Evolutionary conservation across 169 alveolate genomes (phyloP).

Genomic region (Cryptosporidium andersoni): DNA sequence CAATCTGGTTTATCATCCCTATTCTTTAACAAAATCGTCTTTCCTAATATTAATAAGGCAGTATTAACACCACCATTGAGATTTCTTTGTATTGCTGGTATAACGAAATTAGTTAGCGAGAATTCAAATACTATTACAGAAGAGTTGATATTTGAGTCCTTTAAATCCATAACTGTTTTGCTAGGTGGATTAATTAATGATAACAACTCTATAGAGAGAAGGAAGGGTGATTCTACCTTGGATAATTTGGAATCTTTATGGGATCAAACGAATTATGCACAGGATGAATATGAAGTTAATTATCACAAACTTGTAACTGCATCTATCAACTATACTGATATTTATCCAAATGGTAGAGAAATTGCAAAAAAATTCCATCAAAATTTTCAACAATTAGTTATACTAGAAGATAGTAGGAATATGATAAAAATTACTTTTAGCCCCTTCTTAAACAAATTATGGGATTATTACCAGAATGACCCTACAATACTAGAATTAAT

Average conservation of each 20-base stretch:
- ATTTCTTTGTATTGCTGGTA: constrained; percentile 24
- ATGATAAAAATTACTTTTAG: background rate
- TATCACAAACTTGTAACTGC: constrained; percentile 51
- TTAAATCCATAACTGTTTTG: constrained; percentile 25
- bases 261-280: constrained; percentile 14
- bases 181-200: constrained; percentile 10
- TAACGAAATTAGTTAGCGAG: constrained; percentile 23
- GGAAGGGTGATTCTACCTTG: background rate
- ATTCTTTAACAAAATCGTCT: constrained; percentile 53
- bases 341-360: constrained; percentile 36
- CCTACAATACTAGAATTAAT: constrained; percentile 7
- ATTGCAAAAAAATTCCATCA: constrained; percentile 18
- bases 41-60: constrained; percentile 54
- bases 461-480: background rate
- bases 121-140: background rate
- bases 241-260: background rate
- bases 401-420: background rate
- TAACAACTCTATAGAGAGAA: constrained; percentile 22
- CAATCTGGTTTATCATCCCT: constrained; percentile 38
- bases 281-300: constrained; percentile 62
- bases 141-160: constrained; percentile 43
- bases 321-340: background rate
- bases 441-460: background rate
- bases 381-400: background rate
- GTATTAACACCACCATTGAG: constrained; percentile 51